Evolutionary conservation across 352 stramenopile genomes (phyloP).

Genomic region (Pythium aphanidermatum): DNA sequence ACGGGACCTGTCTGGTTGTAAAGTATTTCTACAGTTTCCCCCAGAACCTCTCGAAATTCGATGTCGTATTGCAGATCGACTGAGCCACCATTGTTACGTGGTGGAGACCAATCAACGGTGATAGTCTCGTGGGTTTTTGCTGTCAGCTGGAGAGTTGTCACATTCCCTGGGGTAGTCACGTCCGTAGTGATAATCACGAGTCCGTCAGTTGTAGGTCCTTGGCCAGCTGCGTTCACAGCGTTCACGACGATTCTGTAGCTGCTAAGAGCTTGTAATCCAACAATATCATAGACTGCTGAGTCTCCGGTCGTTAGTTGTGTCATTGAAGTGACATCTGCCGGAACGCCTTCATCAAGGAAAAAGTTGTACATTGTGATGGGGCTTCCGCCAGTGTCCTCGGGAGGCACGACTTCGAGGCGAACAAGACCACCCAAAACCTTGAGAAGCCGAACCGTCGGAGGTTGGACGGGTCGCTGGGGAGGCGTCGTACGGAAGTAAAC

Average conservation of each 20-base stretch:
- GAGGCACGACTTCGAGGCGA: constrained; percentile 22
- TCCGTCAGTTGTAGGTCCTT: constrained; percentile 19
- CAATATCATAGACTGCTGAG: constrained; percentile 24
- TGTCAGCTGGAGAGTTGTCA: constrained; percentile 10
- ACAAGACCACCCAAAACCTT: constrained; percentile 26
- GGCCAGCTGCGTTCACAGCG: constrained; percentile 27
- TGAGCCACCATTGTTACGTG: constrained; percentile 32
- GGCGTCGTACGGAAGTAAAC: constrained; percentile 15
- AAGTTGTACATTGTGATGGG: constrained; percentile 24
- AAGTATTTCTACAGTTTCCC: background rate
- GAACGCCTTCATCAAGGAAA: constrained; percentile 18
- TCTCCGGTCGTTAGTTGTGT: too few relatives aligned
- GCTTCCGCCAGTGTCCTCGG: constrained; percentile 34
- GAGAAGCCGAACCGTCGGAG: constrained; percentile 16
- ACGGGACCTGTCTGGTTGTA: background rate
- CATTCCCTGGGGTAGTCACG: constrained; percentile 19
- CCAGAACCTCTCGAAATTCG: constrained; percentile 8
- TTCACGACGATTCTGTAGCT: constrained; percentile 24
- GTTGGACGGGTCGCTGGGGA: constrained; percentile 21
- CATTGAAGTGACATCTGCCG: background rate
- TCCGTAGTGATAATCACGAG: constrained; percentile 22
- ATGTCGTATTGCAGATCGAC: constrained; percentile 23
- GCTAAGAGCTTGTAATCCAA: constrained; percentile 22
- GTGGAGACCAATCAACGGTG: constrained; percentile 24
- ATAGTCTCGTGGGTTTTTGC: constrained; percentile 22